phyloP scores from a whole-genome alignment of 305 asterid genomes.

The Fraxinus greggii region DNA sequence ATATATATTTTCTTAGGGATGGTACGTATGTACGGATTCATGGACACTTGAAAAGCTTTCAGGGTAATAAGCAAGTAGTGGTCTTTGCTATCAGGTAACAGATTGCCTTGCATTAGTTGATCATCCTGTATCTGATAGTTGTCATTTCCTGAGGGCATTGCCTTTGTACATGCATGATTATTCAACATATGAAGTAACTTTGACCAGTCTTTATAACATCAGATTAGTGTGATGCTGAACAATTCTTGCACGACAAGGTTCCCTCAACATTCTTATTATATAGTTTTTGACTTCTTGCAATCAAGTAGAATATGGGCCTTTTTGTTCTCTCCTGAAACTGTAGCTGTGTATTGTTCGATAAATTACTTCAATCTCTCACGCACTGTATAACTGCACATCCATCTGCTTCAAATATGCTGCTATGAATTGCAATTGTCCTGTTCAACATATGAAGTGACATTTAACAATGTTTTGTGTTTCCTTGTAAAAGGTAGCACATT shows the following conservation, averaged over 20 bases:
- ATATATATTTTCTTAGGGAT: conserved; percentile 39
- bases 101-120: background rate
- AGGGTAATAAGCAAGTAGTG: conserved; percentile 63
- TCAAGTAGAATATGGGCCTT: background rate
- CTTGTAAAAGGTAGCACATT: background rate
- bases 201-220: background rate
- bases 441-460: background rate
- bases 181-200: background rate
- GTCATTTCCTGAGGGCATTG: background rate
- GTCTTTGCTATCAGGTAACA: conserved; percentile 74
- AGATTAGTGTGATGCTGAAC: background rate
- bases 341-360: background rate
- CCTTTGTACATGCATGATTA: background rate
- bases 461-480: background rate
- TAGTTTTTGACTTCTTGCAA: background rate
- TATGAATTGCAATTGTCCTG: background rate
- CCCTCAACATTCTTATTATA: background rate
- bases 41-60: conserved; percentile 61
- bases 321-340: background rate
- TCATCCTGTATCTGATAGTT: background rate
- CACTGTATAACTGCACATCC: background rate
- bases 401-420: background rate
- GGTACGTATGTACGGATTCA: conserved; percentile 69
- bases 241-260: background rate
- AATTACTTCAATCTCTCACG: background rate